Base-by-base conservation (phyloP, 306 rosid genomes). In the Gastrolobium bilobum region DNA sequence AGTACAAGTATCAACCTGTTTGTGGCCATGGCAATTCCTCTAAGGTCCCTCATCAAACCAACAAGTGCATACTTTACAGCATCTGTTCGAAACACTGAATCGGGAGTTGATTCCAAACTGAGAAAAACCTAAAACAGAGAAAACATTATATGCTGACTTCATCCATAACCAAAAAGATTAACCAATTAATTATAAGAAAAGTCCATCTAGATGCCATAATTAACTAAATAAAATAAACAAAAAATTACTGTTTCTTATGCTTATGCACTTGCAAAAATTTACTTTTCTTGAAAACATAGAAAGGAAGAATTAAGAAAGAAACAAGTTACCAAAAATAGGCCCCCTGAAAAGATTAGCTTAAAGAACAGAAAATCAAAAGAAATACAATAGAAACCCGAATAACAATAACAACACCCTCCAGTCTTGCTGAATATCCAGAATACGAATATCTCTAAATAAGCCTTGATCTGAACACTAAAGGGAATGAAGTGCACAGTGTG, bases 1-100 rank as follows among this genome's bases (percentile, higher is more conserved):
- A 59, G 51, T 52, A 35, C 30, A 40, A 50, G 52, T 74, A 76
- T 71, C 68, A 84, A 86, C 99, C 98, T 96, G 77, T 90, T 93
- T 82, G 99, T 90, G 54, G 99, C 98, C 98, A 96, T 93, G 35
- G 99, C 88, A 80, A 96, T 96, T 85, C 99, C 99, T 84, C 98
- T 87, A 52, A 96, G 98, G 79, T 96, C 99, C 88, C 99, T 89
- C 99, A 90, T 91, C 87, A 96, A 71, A 79, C 98, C 99, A 76
- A 96, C 89, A 71, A 96, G 87, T 51, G 90, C 91, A 84, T 72
- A 89, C 84, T 88, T 96, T 40, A 96, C 98, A 29, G 82, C 88
- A 87, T 96, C 99, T 2, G 93, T 89, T 82, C 96, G 96, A 86
- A 96, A 96, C 81, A 96, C 71, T 20, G 97, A 69, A 85, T 96